These are phyloP conservation scores for Kuraishia cidri DNA, from an alignment of 805 yeast species.

Conservation along the genomic window DNA sequence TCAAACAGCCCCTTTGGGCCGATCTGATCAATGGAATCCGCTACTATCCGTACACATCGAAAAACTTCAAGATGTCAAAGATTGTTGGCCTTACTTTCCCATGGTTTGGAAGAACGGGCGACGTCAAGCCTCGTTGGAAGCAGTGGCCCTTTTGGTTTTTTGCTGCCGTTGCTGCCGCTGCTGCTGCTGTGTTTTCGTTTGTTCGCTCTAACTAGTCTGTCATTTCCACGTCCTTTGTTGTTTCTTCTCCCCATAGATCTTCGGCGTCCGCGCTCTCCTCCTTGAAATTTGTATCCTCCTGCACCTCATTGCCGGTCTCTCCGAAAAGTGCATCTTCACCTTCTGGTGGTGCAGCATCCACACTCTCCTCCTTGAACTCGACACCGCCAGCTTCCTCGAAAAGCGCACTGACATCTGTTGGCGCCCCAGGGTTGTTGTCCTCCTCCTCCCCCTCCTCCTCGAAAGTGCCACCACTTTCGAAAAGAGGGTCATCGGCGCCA, in stretches of 20 bases:
- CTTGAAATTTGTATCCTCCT: neutral
- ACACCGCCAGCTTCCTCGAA: no score
- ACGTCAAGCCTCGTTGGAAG: constrained; percentile 8
- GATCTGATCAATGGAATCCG: constrained; percentile 53
- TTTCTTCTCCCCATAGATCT: constrained; percentile 2
- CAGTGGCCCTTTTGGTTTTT: neutral
- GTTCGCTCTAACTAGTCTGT: neutral
- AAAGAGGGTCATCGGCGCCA: no score
- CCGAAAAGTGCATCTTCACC: no score
- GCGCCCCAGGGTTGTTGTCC: no score
- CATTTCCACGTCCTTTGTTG: constrained; percentile 3
- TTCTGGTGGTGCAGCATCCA: no score
- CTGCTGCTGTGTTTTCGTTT: neutral
- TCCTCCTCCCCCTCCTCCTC: no score
- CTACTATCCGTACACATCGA: constrained; percentile 49
- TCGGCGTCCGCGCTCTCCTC: no score
- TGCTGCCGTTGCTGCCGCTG: neutral
- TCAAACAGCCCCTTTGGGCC: constrained; percentile 56
- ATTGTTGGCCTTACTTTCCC: constrained; percentile 8
- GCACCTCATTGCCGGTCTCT: no score
- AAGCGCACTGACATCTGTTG: no score
- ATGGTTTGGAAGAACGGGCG: constrained; percentile 26
- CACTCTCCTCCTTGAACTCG: no score
- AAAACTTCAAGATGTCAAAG: constrained; percentile 12
- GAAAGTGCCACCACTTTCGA: no score